These are phyloP conservation scores for Clohesyomyces aquaticus DNA, from an alignment of 495 filamentous ascomycete genomes.

Conservation along the genomic window DNA sequence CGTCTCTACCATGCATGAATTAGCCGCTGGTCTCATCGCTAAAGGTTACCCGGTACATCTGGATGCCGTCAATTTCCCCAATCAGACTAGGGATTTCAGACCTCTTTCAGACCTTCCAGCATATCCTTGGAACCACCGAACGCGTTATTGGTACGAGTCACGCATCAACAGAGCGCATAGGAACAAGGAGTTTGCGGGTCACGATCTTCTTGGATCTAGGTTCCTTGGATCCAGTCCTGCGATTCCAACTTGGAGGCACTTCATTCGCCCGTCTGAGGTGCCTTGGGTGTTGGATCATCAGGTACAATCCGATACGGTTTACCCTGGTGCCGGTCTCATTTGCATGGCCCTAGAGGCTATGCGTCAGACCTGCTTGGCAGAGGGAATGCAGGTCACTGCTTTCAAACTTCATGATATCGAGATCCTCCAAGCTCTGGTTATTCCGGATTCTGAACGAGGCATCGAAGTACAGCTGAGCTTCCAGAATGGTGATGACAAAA, in stretches of 20 bases:
- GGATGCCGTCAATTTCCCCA: background rate
- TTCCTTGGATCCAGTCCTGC: background rate
- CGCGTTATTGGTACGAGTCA: slow-evolving; percentile 7
- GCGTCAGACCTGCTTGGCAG: background rate
- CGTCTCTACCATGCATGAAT: background rate
- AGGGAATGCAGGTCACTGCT: background rate
- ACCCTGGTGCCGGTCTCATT: background rate
- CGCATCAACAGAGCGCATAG: background rate
- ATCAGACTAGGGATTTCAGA: too few species aligned
- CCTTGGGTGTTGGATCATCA: background rate
- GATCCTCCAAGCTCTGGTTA: background rate
- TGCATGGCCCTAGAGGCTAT: background rate
- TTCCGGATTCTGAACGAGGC: background rate
- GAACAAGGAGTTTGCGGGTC: background rate
- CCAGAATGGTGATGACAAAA: background rate
- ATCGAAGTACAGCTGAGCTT: background rate
- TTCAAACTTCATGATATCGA: background rate
- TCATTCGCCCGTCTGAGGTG: background rate
- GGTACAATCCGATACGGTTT: background rate
- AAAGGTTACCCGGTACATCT: background rate
- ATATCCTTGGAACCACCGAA: slow-evolving; percentile 14
- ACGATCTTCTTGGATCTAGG: background rate
- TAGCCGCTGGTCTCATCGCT: background rate
- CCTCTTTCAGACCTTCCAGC: background rate
- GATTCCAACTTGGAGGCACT: background rate